phyloP scores from a whole-genome alignment of 306 rosid species.

The Inga laurina region DNA sequence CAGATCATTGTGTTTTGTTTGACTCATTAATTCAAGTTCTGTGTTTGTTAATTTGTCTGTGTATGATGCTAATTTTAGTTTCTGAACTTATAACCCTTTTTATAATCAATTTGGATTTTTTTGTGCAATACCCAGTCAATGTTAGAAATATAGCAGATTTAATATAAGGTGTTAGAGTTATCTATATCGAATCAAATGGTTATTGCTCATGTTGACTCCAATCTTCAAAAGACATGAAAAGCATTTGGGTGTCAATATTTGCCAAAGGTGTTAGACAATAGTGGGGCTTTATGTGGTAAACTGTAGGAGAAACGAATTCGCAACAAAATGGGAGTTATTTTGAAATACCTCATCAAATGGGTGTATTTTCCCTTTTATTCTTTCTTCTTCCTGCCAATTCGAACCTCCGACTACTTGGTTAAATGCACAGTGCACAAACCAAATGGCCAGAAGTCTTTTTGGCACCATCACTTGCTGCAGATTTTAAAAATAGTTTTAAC shows the following conservation, averaged over 20 bases:
- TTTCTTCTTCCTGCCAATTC: not conserved
- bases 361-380: no score
- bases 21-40: not conserved
- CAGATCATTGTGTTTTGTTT: no score
- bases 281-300: no score
- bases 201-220: no score
- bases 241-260: not conserved
- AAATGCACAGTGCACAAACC: not conserved
- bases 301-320: no score
- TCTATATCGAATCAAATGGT: no score
- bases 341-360: no score
- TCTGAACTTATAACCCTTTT: not conserved
- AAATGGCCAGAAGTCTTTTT: not conserved
- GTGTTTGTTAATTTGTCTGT: not conserved
- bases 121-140: not conserved
- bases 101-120: not conserved
- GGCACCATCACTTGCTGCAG: not conserved
- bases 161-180: no score
- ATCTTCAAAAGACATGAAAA: not conserved
- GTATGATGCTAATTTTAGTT: not conserved
- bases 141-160: no score
- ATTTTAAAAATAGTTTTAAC: no score
- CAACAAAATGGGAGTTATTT: not conserved
- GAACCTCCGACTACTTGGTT: not conserved
- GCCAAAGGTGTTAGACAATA: no score